Evolutionary conservation across 495 filamentous ascomycete species (phyloP).

Genomic region (Saxophila tyrrhenica): DNA sequence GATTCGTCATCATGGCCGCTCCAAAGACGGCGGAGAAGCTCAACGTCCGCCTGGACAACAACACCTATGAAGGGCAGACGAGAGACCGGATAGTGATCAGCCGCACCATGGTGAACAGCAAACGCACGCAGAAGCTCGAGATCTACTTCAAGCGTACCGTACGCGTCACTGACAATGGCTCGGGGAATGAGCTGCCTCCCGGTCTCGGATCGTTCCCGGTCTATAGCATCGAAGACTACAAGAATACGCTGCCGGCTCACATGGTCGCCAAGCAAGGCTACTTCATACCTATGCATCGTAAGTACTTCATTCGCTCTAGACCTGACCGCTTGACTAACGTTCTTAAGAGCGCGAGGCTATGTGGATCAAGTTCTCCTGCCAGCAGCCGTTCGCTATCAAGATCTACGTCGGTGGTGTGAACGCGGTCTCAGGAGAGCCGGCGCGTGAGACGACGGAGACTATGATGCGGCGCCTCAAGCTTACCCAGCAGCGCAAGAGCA

Average conservation of each 20-base stretch:
- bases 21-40: not conserved
- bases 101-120: not conserved
- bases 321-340: not conserved
- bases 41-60: not conserved
- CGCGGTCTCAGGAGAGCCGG: conserved; percentile 34
- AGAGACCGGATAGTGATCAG: not conserved
- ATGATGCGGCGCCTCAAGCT: conserved; percentile 9
- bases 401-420: conserved; percentile 39
- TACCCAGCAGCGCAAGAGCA: conserved; percentile 7
- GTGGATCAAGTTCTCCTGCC: conserved; percentile 33
- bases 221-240: conserved; percentile 27
- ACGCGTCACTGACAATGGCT: conserved; percentile 34
- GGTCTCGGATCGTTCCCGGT: conserved; percentile 34
- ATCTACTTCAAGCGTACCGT: conserved; percentile 33
- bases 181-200: conserved; percentile 29
- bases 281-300: conserved; percentile 35
- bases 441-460: conserved; percentile 21
- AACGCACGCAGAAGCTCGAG: not conserved
- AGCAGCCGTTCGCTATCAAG: conserved; percentile 32
- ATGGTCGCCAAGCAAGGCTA: conserved; percentile 34
- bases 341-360: conserved; percentile 32
- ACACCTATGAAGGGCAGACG: not conserved
- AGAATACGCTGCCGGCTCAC: conserved; percentile 21
- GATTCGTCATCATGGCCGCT: not conserved
- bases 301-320: conserved; percentile 4